These are phyloP conservation scores for Huntiella abstrusa DNA, from an alignment of 2,329 filamentous ascomycete genomes.

Conservation along the genomic window DNA sequence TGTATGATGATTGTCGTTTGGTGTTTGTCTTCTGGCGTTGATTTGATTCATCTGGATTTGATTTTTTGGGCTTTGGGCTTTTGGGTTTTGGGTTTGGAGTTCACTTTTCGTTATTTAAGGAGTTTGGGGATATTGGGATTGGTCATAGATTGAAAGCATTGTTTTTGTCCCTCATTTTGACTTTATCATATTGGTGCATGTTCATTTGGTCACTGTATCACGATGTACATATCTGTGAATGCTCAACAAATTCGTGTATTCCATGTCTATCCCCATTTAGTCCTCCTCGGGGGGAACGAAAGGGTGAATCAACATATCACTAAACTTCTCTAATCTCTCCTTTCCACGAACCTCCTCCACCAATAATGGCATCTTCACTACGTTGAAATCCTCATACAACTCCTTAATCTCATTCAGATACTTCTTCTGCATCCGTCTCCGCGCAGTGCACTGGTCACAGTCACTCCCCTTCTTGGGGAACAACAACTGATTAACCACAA, in stretches of 20 bases:
- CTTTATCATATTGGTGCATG: too few relatives aligned
- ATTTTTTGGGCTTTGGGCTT: constrained; percentile 1
- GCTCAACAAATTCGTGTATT: too few relatives aligned
- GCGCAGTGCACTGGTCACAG: constrained; percentile 88
- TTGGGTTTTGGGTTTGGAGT: neutral
- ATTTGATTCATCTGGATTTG: neutral
- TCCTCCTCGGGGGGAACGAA: constrained; percentile 43
- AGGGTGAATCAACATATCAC: constrained; percentile 62
- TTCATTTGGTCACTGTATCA: too few relatives aligned
- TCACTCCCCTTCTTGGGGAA: constrained; percentile 72
- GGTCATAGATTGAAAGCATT: too few relatives aligned
- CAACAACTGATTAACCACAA: constrained; percentile 93
- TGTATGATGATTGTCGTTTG: neutral
- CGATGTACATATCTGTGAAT: too few relatives aligned
- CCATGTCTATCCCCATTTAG: neutral
- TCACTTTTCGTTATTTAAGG: neutral
- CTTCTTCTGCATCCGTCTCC: constrained; percentile 98
- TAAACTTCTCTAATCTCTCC: constrained; percentile 81
- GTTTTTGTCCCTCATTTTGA: too few relatives aligned
- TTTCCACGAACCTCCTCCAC: constrained; percentile 93
- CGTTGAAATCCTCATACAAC: constrained; percentile 88
- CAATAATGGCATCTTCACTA: constrained; percentile 92
- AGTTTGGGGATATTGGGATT: too few relatives aligned
- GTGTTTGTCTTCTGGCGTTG: too few relatives aligned
- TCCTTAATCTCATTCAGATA: constrained; percentile 98